Evolutionary conservation across 208 protist genomes (phyloP), one percentile per base, ranked within the genome.

Genomic region (Crithidia thermophila): DNA sequence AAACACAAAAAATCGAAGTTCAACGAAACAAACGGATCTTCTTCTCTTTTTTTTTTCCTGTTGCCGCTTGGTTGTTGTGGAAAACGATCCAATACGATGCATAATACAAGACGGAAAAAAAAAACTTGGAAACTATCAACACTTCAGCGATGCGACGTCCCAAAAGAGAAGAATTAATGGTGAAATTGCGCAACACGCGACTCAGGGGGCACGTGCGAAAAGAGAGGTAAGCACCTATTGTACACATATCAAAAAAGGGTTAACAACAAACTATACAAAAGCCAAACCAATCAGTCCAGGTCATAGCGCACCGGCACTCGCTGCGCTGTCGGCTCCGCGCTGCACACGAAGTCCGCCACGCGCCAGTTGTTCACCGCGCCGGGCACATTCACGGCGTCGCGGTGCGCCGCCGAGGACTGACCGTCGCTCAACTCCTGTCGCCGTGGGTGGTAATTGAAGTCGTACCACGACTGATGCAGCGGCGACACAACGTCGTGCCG

Each of bases 261-360:
- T 2, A 56, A 55, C 3, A 33, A 57, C 42, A 67, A 16, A 52
- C 37, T 45, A 46, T 30, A 39, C 27, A 67, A 67, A 40, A 20
- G 25, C n/a, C n/a, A n/a, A n/a, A n/a, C n/a, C 39, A 4, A 16
- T 73, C 76, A 87, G n/a, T 81, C 62, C 13, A 94, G 43, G 39
- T 90, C 79, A 57, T 94, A 76, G 18, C 64, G 78, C 6, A 91
- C 37, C 13, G 70, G 45, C 8, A 91, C 65, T 18, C 72, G 34
- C 3, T 56, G 23, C 23, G 56, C 52, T 16, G 67, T 45, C 2
- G 51, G 52, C 21, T 14, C 28, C 18, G 23, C 16, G 30, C 65
- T 67, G 31, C 90, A 95, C 40, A 95, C 59, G 47, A 95, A 95
- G 34, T 95, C 87, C 0, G 83, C 79, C 40, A 91, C 53, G 16